These are phyloP conservation scores for Farysia itapuensis DNA, from an alignment of 1,284 basidiomycete species.

Conservation along the genomic window DNA sequence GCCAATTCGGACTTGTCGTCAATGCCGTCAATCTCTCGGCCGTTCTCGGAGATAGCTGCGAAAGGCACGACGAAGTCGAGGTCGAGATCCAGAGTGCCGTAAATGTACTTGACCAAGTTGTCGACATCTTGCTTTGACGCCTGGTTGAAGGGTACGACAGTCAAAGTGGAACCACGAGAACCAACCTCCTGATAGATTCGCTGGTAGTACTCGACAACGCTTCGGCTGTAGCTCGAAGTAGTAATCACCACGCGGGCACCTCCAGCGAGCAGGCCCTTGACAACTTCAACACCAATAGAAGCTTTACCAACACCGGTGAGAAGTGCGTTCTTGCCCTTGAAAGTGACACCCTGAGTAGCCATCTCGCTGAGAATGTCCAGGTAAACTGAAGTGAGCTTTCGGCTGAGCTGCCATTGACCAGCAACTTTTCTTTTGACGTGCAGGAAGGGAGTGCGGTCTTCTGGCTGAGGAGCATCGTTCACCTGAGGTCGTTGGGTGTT, in stretches of 20 bases:
- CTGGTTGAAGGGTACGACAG: constrained; percentile 98
- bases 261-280: constrained; percentile 93
- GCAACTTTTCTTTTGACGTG: constrained; percentile 98
- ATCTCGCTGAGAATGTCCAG: constrained; percentile 96
- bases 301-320: constrained; percentile 96
- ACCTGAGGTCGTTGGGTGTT: constrained; percentile 36
- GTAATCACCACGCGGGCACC: constrained; percentile 96
- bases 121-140: constrained; percentile 97
- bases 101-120: constrained; percentile 90
- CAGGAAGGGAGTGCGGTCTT: constrained; percentile 86
- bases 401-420: constrained; percentile 90
- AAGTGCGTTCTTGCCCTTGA: constrained; percentile 97
- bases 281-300: constrained; percentile 93
- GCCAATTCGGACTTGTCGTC: constrained; percentile 98
- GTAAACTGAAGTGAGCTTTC: constrained; percentile 79
- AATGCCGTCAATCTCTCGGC: constrained; percentile 92
- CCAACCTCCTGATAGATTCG: constrained; percentile 94
- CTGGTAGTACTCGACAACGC: constrained; percentile 97
- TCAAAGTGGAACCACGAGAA: constrained; percentile 88
- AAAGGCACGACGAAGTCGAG: constrained; percentile 98
- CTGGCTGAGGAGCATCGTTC: constrained; percentile 38
- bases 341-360: constrained; percentile 94
- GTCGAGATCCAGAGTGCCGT: constrained; percentile 88
- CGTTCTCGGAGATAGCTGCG: constrained; percentile 96
- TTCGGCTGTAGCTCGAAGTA: constrained; percentile 66